These are phyloP conservation scores for Pneumocystis carinii DNA, from an alignment of 1,139 yeast species.

Conservation along the genomic window DNA sequence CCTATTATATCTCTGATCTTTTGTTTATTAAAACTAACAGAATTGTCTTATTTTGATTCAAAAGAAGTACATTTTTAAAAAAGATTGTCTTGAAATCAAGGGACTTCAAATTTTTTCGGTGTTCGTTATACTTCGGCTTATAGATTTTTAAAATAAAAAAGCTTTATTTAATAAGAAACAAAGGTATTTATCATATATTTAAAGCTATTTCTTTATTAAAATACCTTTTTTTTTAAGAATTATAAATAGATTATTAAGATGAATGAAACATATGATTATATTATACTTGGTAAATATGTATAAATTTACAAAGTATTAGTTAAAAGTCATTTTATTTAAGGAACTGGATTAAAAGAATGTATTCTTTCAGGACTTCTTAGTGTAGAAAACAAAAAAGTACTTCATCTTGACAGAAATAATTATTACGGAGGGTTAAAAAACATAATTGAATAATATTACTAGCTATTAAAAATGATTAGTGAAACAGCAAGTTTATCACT, in stretches of 20 bases:
- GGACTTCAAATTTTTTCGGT: neutral
- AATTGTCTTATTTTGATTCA: neutral
- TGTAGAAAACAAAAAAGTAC: slow-evolving; percentile 90
- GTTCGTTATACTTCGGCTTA: neutral
- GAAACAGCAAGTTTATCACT: slow-evolving; percentile 55
- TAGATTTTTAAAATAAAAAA: neutral
- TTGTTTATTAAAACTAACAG: neutral
- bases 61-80: neutral
- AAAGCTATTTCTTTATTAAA: neutral
- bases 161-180: neutral
- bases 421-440: slow-evolving; percentile 60
- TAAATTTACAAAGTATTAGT: neutral
- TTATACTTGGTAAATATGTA: slow-evolving; percentile 44
- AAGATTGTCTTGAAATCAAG: neutral
- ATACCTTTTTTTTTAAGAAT: neutral
- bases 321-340: slow-evolving; percentile 17
- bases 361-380: slow-evolving; percentile 84
- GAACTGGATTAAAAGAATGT: slow-evolving; percentile 88
- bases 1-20: too few relatives aligned
- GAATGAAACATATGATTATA: slow-evolving; percentile 95
- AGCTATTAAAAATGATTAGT: slow-evolving; percentile 14
- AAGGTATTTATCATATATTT: neutral
- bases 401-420: slow-evolving; percentile 91
- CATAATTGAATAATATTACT: neutral
- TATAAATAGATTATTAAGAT: slow-evolving; percentile 25